phyloP scores from a whole-genome alignment of 768 basidiomycete genomes.

The Collybia sordida region DNA sequence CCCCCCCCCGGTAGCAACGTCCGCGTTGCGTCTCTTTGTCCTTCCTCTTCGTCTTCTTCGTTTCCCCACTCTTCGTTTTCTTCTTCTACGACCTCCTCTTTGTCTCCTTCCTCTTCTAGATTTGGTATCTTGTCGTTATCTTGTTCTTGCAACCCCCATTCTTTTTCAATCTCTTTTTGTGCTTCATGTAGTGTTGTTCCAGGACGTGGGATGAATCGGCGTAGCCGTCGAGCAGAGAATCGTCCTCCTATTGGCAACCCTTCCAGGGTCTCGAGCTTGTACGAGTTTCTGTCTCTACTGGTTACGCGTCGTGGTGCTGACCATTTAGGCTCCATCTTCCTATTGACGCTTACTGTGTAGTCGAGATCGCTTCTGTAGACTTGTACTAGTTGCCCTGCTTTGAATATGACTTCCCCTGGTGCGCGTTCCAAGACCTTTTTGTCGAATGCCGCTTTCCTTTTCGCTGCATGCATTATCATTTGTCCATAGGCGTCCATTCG shows the following conservation, averaged over 20 bases:
- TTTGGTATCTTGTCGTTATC: slow-evolving; percentile 5
- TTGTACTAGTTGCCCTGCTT: slow-evolving; percentile 6
- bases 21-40: too few relatives aligned
- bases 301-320: slow-evolving; percentile 17
- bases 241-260: slow-evolving; percentile 11
- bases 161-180: slow-evolving; percentile 7
- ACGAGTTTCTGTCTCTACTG: slow-evolving; percentile 16
- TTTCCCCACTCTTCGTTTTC: too few relatives aligned
- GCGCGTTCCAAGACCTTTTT: neutral
- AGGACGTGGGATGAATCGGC: slow-evolving; percentile 15
- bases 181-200: slow-evolving; percentile 16
- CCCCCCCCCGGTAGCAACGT: too few relatives aligned
- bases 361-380: slow-evolving; percentile 8
- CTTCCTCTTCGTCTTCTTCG: too few relatives aligned
- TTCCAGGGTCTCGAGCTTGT: slow-evolving; percentile 15
- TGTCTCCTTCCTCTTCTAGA: too few relatives aligned
- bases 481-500: neutral
- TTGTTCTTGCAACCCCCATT: neutral
- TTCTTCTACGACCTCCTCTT: too few relatives aligned
- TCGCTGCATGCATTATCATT: too few relatives aligned
- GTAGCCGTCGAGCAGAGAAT: slow-evolving; percentile 13
- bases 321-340: slow-evolving; percentile 28
- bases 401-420: slow-evolving; percentile 4
- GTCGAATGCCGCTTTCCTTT: neutral
- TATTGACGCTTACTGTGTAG: slow-evolving; percentile 7